Conservation (phyloP, 768 basidiomycete genomes). For the Paxillus ammoniavirescens region DNA sequence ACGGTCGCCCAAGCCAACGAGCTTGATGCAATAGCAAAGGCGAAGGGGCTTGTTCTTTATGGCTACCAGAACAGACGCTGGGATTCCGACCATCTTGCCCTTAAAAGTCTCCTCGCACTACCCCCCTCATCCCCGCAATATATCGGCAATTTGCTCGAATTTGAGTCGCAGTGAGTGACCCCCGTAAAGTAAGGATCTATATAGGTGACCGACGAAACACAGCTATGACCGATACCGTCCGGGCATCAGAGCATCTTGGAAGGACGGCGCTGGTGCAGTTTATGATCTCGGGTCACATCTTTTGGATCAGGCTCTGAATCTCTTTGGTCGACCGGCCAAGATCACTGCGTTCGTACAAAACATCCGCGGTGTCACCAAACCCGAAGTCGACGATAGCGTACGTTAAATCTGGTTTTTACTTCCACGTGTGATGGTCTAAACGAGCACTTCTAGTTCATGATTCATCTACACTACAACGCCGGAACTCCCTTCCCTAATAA, state of each 20-base stretch:
- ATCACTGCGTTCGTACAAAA: constrained; percentile 73
- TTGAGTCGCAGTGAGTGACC: constrained; percentile 66
- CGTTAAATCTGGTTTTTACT: constrained; percentile 15
- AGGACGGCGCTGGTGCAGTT: constrained; percentile 66
- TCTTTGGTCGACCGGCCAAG: constrained; percentile 73
- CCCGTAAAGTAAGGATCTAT: background rate
- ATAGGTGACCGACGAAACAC: background rate
- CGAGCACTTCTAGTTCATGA: constrained; percentile 43
- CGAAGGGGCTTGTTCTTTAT: constrained; percentile 63
- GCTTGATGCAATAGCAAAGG: constrained; percentile 56
- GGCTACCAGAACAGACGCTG: constrained; percentile 75
- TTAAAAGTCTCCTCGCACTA: constrained; percentile 56
- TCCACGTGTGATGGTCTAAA: background rate
- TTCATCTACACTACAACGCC: constrained; percentile 49
- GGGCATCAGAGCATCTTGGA: constrained; percentile 72
- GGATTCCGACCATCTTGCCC: constrained; percentile 75
- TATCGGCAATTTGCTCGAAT: constrained; percentile 63
- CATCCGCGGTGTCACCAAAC: constrained; percentile 60
- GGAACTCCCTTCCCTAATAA: constrained; percentile 45
- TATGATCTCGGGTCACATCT: constrained; percentile 83
- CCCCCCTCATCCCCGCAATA: constrained; percentile 50
- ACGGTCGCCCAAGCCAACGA: constrained; percentile 57
- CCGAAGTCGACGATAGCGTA: constrained; percentile 66
- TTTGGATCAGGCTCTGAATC: constrained; percentile 70
- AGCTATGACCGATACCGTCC: constrained; percentile 78